Evolutionary conservation across 2,329 filamentous ascomycete species (phyloP), one percentile per base, ranked within the genome.

Genomic region (Lasiodiplodia sp.): DNA sequence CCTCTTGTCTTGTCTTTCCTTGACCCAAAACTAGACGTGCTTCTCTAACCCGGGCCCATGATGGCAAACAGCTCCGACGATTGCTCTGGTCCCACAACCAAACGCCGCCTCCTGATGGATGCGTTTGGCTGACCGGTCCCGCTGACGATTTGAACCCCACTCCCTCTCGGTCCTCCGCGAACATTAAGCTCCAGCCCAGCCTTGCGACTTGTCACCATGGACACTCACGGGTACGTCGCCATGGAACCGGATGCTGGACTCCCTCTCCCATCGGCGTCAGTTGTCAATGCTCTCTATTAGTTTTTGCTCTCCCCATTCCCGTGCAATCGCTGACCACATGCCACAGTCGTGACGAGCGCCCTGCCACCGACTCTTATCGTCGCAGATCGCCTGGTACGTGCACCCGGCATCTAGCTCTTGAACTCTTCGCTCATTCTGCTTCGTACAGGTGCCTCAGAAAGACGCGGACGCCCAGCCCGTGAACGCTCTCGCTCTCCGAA

Each of bases 301-400:
- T 6, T 38, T 31, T 25, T 23, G 18, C 31, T 16, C 44, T 49
- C n/a, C 16, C 2, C 18, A 3, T 28, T 12, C 31, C 31, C n/a
- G 21, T 38, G 18, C 47, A 23, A 7, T 25, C 60, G 47, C 60
- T 64, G 60, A 64, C 60, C 12, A 12, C 23, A 28, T 68, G 70
- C 37, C 73, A 73, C 70, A 82, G 83, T 60, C 88, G 91, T 74
- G 85, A 82, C 52, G 90, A 89, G 71, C 74, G 78, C 12, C 71
- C 75, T 11, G 70, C 71, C 16, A 65, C 40, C 28, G 80, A 81
- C 69, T 76, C 76, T 5, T 81, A 81, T 67, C 86, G 90, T 69
- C 87, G 86, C 70, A 87, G 91, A 77, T 92, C 91, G 73, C 90
- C 91, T 79, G 90, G 91, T 92, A 85, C 77, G 89, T 86, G 71